phyloP scores from a whole-genome alignment of 179 eudicot species.

The Pouteria campechiana region DNA sequence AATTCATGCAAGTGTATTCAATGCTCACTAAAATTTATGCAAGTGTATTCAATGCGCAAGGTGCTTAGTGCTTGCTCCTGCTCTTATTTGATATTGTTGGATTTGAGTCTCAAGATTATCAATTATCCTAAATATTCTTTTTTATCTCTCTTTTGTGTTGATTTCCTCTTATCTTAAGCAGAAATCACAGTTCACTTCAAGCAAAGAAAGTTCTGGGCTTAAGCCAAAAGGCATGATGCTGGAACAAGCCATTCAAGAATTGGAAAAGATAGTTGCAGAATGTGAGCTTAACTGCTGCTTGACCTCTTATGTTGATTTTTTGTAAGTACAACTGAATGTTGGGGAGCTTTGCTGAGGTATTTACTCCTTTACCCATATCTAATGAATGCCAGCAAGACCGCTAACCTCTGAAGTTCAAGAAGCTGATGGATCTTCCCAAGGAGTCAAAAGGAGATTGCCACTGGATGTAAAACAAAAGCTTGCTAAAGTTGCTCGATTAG shows the following conservation, averaged over 20 bases:
- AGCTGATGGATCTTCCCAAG: conserved; percentile 70
- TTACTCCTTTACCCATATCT: neutral
- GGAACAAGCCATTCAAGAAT: conserved; percentile 80
- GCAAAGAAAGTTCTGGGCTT: conserved; percentile 62
- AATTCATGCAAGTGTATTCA: neutral
- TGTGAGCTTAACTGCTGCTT: conserved; percentile 31
- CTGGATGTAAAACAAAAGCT: conserved; percentile 87
- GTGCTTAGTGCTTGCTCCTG: neutral
- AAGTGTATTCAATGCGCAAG: neutral
- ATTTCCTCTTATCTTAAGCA: conserved; percentile 14
- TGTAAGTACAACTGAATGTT: too few species aligned
- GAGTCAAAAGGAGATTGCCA: conserved; percentile 84
- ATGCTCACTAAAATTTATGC: neutral
- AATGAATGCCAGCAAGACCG: conserved; percentile 65
- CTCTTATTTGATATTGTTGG: neutral
- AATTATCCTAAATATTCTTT: too few species aligned
- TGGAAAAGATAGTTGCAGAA: conserved; percentile 93
- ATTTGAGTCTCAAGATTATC: neutral
- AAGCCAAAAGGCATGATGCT: conserved; percentile 59
- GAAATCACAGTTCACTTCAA: conserved; percentile 44
- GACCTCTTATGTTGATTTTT: neutral
- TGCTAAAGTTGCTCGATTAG: conserved; percentile 87
- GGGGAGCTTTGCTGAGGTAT: too few species aligned
- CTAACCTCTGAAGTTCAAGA: conserved; percentile 58
- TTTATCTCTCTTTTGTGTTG: neutral